Conservation (phyloP, 805 yeast genomes). For the Tetrapisispora fleetii region DNA sequence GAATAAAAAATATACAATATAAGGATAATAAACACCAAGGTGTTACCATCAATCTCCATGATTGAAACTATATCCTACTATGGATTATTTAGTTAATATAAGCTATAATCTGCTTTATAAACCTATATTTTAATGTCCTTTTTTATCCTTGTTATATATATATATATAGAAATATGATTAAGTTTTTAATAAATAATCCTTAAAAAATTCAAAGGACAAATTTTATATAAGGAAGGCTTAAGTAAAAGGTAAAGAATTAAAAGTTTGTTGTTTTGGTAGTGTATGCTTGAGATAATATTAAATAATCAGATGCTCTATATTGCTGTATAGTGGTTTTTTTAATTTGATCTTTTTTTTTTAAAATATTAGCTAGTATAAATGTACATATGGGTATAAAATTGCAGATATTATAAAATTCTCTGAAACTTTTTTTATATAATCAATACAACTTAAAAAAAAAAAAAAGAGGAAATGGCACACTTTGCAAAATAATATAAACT, state of each 20-base stretch:
- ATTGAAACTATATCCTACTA: neutral
- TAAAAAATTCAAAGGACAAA: too few species aligned
- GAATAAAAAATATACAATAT: slow-evolving; percentile 26
- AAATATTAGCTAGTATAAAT: neutral
- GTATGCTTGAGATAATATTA: too few species aligned
- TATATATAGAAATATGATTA: too few species aligned
- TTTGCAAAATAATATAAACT: too few species aligned
- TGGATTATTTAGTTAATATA: neutral
- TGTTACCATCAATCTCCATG: slow-evolving; percentile 29
- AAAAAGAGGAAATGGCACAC: neutral
- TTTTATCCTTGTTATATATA: too few species aligned
- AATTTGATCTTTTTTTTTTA: too few species aligned
- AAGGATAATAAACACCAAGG: slow-evolving; percentile 22
- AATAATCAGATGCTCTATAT: too few species aligned
- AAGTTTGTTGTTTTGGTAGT: too few species aligned
- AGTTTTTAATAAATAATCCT: too few species aligned
- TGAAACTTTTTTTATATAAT: neutral
- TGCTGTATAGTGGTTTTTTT: neutral
- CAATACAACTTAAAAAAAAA: neutral
- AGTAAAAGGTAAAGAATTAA: too few species aligned
- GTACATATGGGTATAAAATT: neutral
- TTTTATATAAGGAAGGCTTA: too few species aligned
- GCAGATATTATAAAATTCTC: neutral
- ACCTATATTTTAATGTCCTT: neutral
- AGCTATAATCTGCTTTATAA: neutral